Evolutionary conservation across 1,284 basidiomycete genomes (phyloP), one percentile per base, ranked within the genome.

Genomic region (Puccinia hordei): DNA sequence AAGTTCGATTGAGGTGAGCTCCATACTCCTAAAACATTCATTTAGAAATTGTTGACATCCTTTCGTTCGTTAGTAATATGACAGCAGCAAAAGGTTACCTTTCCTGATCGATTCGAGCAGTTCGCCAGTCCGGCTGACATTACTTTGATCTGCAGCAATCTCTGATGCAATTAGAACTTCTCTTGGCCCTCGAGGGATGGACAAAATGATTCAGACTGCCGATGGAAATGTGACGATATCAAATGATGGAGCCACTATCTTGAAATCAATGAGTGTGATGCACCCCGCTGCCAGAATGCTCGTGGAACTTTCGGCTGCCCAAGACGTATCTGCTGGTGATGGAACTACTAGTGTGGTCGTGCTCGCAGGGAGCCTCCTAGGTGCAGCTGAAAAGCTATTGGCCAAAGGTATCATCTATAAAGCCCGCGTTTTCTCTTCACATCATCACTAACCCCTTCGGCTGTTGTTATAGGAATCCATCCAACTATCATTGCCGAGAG

Each of bases 281-380:
- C 97, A 99, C 87, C 97, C 97, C 51, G 97, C 97, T 61, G 97
- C 97, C 35, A 93, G 96, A 87, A 99, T 99, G 97, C 90, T 98
- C 72, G 97, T 99, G 82, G 97, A 99, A 88, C 89, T 99, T 41
- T 98, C 96, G 68, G 92, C 93, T 79, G 97, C 97, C 27, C 97
- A 99, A 89, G 97, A 99, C 86, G 90, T 99, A 75, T 97, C 99
- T 87, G 97, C 97, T 30, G 97, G 97, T 82, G 97, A 99, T 86
- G 97, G 97, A 33, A 99, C 97, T n/a, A 99, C 97, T 15, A 93
- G 92, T 55, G 97, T 99, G 30, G 97, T 99, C 61, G 95, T 99
- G 27, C 89, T 99, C 55, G 97, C 97, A 49, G 97, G 97, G 75
- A 93, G 91, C 84, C 88, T 99, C 65, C 88, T 99, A 2, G 92